phyloP scores from a whole-genome alignment of 78 protist genomes.

The Acrasis kona region DNA sequence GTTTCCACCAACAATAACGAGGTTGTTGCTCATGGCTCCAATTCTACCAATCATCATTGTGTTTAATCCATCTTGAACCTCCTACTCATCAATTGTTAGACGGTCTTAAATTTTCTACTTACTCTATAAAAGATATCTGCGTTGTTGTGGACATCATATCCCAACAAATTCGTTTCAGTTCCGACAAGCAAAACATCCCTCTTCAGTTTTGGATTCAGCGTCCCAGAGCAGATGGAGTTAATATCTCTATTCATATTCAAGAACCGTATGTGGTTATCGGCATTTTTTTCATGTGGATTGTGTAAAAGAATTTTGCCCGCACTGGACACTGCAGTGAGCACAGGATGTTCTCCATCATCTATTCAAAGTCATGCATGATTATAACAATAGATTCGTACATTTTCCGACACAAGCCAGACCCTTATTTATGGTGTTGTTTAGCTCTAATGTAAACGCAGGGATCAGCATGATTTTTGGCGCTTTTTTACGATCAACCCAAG shows the following conservation, averaged over 20 bases:
- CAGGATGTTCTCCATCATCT: conserved; percentile 30
- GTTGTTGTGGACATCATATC: conserved; percentile 29
- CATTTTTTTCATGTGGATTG: neutral
- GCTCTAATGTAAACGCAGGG: neutral
- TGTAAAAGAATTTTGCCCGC: conserved; percentile 28
- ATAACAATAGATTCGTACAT: no score
- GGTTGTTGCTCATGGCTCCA: neutral
- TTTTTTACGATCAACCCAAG: neutral
- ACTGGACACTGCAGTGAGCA: conserved; percentile 17
- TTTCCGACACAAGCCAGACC: neutral
- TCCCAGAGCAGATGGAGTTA: neutral
- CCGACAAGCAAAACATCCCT: conserved; percentile 39
- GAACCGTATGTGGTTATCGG: neutral
- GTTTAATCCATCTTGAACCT: conserved; percentile 35
- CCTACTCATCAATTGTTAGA: no score
- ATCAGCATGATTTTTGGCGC: no score
- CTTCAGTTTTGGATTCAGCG: conserved; percentile 18
- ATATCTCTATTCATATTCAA: conserved; percentile 5
- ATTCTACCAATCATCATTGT: neutral
- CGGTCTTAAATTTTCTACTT: no score
- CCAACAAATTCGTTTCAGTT: conserved; percentile 17
- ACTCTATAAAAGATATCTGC: conserved; percentile 32
- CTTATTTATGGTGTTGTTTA: neutral
- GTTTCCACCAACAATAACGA: conserved; percentile 49
- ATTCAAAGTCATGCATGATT: no score